These are phyloP conservation scores for Xylaria grammica DNA, from an alignment of 495 filamentous ascomycete genomes.

Conservation along the genomic window DNA sequence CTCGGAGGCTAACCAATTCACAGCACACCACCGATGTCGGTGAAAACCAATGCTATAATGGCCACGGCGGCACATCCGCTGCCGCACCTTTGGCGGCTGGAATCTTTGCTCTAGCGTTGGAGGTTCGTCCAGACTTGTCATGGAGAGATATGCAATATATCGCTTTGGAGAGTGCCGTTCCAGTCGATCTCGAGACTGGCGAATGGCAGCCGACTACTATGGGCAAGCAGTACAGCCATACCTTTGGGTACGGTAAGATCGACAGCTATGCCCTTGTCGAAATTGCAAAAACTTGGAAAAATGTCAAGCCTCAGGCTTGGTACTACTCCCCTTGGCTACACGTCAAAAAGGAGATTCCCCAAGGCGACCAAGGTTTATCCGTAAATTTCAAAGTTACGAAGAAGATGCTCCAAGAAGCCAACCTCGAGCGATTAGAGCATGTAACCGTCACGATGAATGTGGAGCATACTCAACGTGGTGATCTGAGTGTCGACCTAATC, in stretches of 20 bases:
- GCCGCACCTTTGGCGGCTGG: constrained; percentile 92
- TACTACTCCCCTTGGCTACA: constrained; percentile 90
- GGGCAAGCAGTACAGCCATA: constrained; percentile 88
- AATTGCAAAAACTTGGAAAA: constrained; percentile 80
- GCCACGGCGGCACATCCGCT: constrained; percentile 95
- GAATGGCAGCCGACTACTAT: constrained; percentile 78
- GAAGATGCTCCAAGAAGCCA: constrained; percentile 77
- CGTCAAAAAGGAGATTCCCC: constrained; percentile 82
- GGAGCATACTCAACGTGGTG: constrained; percentile 81
- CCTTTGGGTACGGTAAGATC: constrained; percentile 93
- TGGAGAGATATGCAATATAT: constrained; percentile 97
- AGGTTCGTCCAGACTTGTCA: constrained; percentile 81
- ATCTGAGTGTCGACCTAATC: constrained; percentile 89
- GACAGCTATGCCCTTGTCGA: constrained; percentile 88
- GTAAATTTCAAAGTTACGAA: constrained; percentile 78
- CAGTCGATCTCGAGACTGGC: constrained; percentile 73
- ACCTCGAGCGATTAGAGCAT: constrained; percentile 86
- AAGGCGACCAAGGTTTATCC: constrained; percentile 80
- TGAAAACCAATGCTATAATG: constrained; percentile 71
- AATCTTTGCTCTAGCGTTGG: constrained; percentile 88
- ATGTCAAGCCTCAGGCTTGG: constrained; percentile 98
- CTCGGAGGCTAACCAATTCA: constrained; percentile 25
- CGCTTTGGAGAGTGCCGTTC: constrained; percentile 81
- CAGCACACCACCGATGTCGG: constrained; percentile 95
- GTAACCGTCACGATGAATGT: constrained; percentile 98